phyloP scores from a whole-genome alignment of 306 rosid species.

The Mimosa pudica region DNA sequence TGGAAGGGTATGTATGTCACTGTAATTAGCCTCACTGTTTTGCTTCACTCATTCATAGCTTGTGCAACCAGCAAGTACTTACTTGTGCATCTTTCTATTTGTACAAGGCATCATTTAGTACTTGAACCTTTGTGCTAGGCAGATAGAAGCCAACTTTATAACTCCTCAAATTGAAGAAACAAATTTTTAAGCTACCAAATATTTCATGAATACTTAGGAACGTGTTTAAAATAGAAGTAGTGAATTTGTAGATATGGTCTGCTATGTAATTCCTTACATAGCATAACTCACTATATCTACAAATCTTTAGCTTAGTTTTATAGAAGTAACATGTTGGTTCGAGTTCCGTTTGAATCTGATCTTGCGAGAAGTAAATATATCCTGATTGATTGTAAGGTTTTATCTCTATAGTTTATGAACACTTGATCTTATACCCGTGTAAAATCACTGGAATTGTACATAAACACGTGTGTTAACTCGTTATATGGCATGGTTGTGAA shows the following conservation, averaged over 20 bases:
- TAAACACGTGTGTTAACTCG: too few relatives aligned
- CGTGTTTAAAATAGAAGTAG: too few relatives aligned
- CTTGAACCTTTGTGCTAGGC: background rate
- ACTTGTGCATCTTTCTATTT: background rate
- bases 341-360: background rate
- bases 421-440: background rate
- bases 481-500: background rate
- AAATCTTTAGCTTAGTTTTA: background rate
- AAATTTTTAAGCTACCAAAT: too few relatives aligned
- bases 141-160: background rate
- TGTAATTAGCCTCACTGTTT: background rate
- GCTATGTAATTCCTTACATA: too few relatives aligned
- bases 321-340: background rate
- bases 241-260: too few relatives aligned
- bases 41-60: background rate
- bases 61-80: background rate
- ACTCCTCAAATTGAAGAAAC: too few relatives aligned
- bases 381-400: background rate
- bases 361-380: background rate
- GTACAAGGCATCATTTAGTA: background rate
- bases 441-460: too few relatives aligned
- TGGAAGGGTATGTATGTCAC: conserved; percentile 55
- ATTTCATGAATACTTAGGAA: too few relatives aligned
- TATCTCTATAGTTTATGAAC: background rate
- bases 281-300: background rate